Evolutionary conservation across 768 basidiomycete genomes (phyloP), one percentile per base, ranked within the genome.

Genomic region (Grammothele lineata): DNA sequence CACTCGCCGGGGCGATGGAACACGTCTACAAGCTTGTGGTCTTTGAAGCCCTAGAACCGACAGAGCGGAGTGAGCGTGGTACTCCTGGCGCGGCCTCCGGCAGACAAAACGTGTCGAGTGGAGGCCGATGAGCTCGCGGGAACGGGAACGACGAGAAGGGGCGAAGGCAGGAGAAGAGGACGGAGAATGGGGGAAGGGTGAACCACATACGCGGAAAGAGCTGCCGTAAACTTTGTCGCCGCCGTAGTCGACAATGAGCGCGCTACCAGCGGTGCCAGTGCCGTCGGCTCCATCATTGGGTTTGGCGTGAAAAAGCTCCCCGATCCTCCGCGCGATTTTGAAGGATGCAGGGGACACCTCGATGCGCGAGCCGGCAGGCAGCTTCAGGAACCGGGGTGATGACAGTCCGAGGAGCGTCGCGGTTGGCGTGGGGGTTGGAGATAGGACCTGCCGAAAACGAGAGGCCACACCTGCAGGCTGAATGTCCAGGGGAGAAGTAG

Each of bases 201-300:
- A 35, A 43, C 19, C 42, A 43, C 87, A 56, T 57, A 94, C 95
- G 51, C 96, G 70, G 68, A 96, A 85, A 4, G 89, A 91, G 53
- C 81, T 70, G 1, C 79, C 80, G 57, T 79, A 87, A 7, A 72
- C 76, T 43, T 79, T 73, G 45, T 83, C 79, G 25, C 74, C 81
- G 3, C 96, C 95, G 60, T 98, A 98, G 66, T 99, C 96, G 8
- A 97, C 70, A 17, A 98, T 75, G 47, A 99, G 70, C 0, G 83
- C 95, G 45, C 80, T 57, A 12, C 65, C 62, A 5, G 54, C 43
- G 5, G 57, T 80, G 9, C 81, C 80, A n/a, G n/a, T n/a, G 12
- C 14, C 27, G 8, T 14, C 7, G 7, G 73, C 71, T 7, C 46
- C 48, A 17, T 51, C 43, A 0, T 40, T 48, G 15, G 37, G 44